Base-by-base conservation (phyloP, 345 rosid genomes). In the Citrus inodora region DNA sequence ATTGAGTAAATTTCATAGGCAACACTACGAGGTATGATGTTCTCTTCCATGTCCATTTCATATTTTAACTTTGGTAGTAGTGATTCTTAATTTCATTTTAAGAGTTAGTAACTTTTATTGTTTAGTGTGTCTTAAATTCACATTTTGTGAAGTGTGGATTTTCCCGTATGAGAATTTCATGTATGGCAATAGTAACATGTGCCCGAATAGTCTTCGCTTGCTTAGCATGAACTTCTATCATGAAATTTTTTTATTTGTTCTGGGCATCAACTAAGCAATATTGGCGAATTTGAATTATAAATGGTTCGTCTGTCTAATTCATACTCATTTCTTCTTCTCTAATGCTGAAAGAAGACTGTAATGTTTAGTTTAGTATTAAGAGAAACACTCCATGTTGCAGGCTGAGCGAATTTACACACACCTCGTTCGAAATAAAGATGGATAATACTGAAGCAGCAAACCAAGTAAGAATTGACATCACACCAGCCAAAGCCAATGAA, bases 391-490 rank as follows among this genome's bases (percentile, higher is more conserved):
- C 4, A 71, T 68, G 24, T 67, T 59, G 30, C 82, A 40, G 63
- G 42, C 69, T 59, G 24, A 2, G 35, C 6, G 24, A 17, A 35
- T 14, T 30, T 25, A 24, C 28, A 62, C 58, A 21, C 1, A 62
- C 25, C 30, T 17, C 35, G 9, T 51, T 60, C 11, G 21, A 1
- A 24, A 28, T 3, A 24, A 25, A 32, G 27, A 67, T 67, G 77
- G 77, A 70, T 24, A 63, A 14, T 56, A 19, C 11, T 16, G 42
- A 14, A 7, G 19, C 42, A 19, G 11, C 46, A 27, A 33, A 82
- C 27, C 89, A 83, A 65, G 59, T 83, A n/a, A 70, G 80, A 2
- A 65, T 90, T 16, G 87, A 88, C 7, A 38, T 88, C 73, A 14
- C 51, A 19, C 48, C 17, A 19, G 4, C 46, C 2, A 66, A 28